Base-by-base conservation (phyloP, 2,329 filamentous ascomycete species). In the Didymella pomorum region DNA sequence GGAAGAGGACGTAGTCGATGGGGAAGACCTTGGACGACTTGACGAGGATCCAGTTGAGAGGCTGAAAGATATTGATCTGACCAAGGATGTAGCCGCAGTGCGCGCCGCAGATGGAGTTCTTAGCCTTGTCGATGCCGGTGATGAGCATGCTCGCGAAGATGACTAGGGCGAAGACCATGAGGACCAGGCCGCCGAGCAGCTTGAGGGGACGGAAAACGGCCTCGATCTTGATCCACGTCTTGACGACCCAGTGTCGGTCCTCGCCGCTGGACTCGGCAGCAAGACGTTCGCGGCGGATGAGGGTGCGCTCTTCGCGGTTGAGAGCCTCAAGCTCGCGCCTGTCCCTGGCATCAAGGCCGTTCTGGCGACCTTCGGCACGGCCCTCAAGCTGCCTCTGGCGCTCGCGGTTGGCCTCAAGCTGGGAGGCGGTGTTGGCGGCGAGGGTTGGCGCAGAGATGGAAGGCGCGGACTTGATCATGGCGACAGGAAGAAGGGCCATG, bases 101-200 rank as follows among this genome's bases (percentile, higher is more conserved):
- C 58, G 88, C 82, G 76, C 95, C 94, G 85, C 95, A 99, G 62
- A 96, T 81, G 3, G 93, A 97, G 80, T 98, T 97, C 77, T 90
- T 93, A 33, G 93, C 92, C 81, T 98, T 98, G 84, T 99, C 95
- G 71, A 98, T 93, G 66, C 88, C 90, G 0, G 94, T 98, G 73
- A 98, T 90, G 67, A 98, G 85, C 92, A 99, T 98, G 12, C 92
- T 96, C 9, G 89, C 85, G 85, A 92, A 96, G 66, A 96, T 84
- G 41, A 96, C 66, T 14, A 97, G 78, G 0, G 91, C 84, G 21
- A 97, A 75, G 1, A 92, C 65, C 29, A 97, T 83, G 2, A 98
- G 80, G 0, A 96, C 67, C 47, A 97, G 81, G 14, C 95, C 95
- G 1, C 92, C 90, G 14, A 98, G 77, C 41, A 98, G 86, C 80